Percentiles rank a stretch among this genome's conserved stretches.
phyloP scores from a whole-genome alignment of 2,329 filamentous ascomycete genomes.

The Colletotrichum orchidophilum region DNA sequence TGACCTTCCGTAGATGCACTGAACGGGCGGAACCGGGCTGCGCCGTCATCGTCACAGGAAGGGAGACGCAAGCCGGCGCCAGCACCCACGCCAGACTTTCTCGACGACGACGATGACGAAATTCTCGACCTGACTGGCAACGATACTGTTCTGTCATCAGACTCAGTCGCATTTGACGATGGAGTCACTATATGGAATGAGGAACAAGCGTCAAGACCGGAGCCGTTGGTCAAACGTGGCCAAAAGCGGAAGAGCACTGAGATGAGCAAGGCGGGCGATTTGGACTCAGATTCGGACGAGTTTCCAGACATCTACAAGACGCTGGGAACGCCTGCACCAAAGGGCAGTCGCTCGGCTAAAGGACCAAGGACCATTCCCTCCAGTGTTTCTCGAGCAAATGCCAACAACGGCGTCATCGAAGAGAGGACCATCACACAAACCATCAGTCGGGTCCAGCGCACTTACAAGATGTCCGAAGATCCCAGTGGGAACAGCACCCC shows the following conservation, averaged over 20 bases:
- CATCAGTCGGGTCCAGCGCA: constrained; percentile 36
- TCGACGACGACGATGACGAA: constrained; percentile 38
- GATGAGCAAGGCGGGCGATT: constrained; percentile 46
- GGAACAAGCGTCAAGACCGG: constrained; percentile 49
- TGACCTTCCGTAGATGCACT: constrained; percentile 18
- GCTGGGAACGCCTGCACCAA: constrained; percentile 50
- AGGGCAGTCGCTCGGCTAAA: constrained; percentile 41
- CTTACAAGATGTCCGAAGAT: constrained; percentile 26
- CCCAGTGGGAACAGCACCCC: constrained; percentile 16
- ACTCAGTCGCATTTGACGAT: constrained; percentile 47
- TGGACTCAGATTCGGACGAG: constrained; percentile 51
- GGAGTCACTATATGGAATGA: constrained; percentile 55
- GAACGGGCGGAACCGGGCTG: not conserved
- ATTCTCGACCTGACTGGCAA: constrained; percentile 51
- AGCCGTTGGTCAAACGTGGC: constrained; percentile 48
- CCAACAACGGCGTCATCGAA: constrained; percentile 30
- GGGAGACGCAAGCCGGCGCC: constrained; percentile 9
- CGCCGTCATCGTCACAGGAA: constrained; percentile 10
- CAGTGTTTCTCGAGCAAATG: constrained; percentile 14
- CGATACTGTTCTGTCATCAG: constrained; percentile 45
- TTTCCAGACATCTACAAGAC: constrained; percentile 65
- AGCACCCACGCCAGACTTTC: constrained; percentile 19
- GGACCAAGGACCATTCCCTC: constrained; percentile 12
- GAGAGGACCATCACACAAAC: constrained; percentile 38
- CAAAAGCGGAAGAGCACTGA: constrained; percentile 65